Base-by-base conservation (phyloP, 2,329 filamentous ascomycete genomes). In the Alternaria atra region DNA sequence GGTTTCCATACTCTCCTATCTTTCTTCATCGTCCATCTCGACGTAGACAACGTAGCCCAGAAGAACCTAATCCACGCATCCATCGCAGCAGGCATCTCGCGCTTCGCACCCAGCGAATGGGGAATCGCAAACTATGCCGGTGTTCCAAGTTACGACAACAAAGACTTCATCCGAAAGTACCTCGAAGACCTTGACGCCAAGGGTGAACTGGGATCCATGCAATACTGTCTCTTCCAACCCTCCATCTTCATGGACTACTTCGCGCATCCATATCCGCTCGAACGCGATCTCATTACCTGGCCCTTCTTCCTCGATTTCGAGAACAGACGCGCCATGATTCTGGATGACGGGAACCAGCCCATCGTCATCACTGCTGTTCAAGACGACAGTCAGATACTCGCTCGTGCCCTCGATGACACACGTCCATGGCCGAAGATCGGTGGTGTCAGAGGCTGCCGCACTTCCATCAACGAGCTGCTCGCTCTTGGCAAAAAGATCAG, bases 151-250 rank as follows among this genome's bases (percentile, higher is more conserved):
- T 89, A 84, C 69, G 68, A 72, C 0, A 82, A 81, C 56, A 90
- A 90, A 65, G 76, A 77, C n/a, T 71, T 75, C 4, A 81, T 84
- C 6, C 80, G 82, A 2, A 67, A 80, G 15, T 88, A 89, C 67
- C 78, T 89, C 0, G 64, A 77, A 23, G 72, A 84, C 15, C 61
- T 89, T 4, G 78, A 80, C 39, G 74, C 82, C 12, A 75, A 77
- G 25, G 80, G 82, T 52, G 83, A 82, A 15, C 76, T 88, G 6
- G 80, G 81, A 53, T 82, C 80, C 0, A 75, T 89, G 17, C 84
- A 88, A 60, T 88, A 88, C 70, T 82, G 77, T 0, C 75, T 87
- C 0, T 87, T 88, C 65, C 84, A 87, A 37, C 84, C 84, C 0
- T 85, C 84, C 0, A 65, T 86, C 1, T 86, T 87, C 67, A 67